Evolutionary conservation across 768 basidiomycete genomes (phyloP).

Genomic region (Clitopilus hobsonii): DNA sequence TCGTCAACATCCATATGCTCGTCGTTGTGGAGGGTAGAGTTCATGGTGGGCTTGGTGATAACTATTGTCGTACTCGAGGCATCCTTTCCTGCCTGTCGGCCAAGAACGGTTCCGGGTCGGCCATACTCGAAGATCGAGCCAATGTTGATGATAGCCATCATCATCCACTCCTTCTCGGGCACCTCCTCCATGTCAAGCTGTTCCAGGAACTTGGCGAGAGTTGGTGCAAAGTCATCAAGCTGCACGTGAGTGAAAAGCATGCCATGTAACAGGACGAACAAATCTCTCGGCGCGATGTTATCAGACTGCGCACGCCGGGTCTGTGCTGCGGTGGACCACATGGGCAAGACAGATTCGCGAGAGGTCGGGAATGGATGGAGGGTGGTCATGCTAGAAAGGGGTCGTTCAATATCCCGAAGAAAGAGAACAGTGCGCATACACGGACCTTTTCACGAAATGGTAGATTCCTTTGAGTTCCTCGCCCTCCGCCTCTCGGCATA

Average conservation of each 20-base stretch:
- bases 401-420: conserved; percentile 2
- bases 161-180: conserved; percentile 88
- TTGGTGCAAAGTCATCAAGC: conserved; percentile 84
- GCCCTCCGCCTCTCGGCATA: conserved; percentile 77
- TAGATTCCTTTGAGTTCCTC: conserved; percentile 86
- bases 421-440: conserved; percentile 3
- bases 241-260: conserved; percentile 97
- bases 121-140: conserved; percentile 87
- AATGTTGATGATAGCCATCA: conserved; percentile 90
- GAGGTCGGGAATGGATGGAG: conserved; percentile 84
- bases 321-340: conserved; percentile 82
- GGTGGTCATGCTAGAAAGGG: conserved; percentile 71
- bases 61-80: conserved; percentile 22
- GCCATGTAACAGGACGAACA: conserved; percentile 91
- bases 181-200: conserved; percentile 78
- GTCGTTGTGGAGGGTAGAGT: conserved; percentile 28
- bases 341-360: conserved; percentile 81
- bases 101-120: conserved; percentile 62
- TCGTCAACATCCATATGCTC: conserved; percentile 67
- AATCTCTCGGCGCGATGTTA: conserved; percentile 55
- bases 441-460: conserved; percentile 90
- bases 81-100: conserved; percentile 57
- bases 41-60: conserved; percentile 21
- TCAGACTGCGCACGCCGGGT: conserved; percentile 74
- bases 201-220: conserved; percentile 82